Evolutionary conservation across 2,329 filamentous ascomycete genomes (phyloP).

Genomic region (Albophoma yamanashiensis): DNA sequence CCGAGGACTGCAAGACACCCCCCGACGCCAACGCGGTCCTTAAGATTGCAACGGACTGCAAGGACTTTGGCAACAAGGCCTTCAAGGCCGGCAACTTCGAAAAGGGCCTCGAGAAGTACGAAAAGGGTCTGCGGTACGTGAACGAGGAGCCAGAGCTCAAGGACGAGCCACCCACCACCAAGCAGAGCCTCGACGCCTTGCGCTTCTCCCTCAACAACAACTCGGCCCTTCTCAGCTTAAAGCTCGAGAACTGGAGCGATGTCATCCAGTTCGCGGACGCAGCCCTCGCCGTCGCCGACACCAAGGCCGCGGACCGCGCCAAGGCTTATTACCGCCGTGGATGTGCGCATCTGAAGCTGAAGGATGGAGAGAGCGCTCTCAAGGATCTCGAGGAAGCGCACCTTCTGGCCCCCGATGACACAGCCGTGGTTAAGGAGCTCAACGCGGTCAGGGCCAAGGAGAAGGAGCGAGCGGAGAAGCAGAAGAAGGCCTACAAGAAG

Average conservation of each 20-base stretch:
- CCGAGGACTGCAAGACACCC: constrained; percentile 63
- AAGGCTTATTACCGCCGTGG: constrained; percentile 85
- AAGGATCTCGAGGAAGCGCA: constrained; percentile 66
- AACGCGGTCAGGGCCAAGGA: constrained; percentile 67
- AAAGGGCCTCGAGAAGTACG: constrained; percentile 76
- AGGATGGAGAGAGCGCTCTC: constrained; percentile 76
- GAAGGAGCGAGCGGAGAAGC: constrained; percentile 66
- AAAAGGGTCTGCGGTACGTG: constrained; percentile 83
- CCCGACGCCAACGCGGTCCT: constrained; percentile 59
- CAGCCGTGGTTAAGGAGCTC: constrained; percentile 64
- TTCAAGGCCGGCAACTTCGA: constrained; percentile 68
- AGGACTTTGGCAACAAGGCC: constrained; percentile 83
- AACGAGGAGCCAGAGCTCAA: constrained; percentile 74
- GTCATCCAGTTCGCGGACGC: constrained; percentile 59
- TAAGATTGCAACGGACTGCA: constrained; percentile 74
- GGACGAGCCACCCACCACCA: constrained; percentile 57
- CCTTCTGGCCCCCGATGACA: constrained; percentile 64
- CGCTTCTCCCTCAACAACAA: constrained; percentile 86
- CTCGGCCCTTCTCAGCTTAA: constrained; percentile 74
- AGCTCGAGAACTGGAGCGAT: constrained; percentile 62
- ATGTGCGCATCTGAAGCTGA: constrained; percentile 61
- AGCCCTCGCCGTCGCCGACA: constrained; percentile 57
- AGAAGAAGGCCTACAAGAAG: constrained; percentile 88
- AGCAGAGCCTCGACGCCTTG: constrained; percentile 56
- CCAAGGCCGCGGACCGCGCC: constrained; percentile 67